Evolutionary conservation across 192 early-diverging fungal species (phyloP).

Genomic region (Coemansia sp.): DNA sequence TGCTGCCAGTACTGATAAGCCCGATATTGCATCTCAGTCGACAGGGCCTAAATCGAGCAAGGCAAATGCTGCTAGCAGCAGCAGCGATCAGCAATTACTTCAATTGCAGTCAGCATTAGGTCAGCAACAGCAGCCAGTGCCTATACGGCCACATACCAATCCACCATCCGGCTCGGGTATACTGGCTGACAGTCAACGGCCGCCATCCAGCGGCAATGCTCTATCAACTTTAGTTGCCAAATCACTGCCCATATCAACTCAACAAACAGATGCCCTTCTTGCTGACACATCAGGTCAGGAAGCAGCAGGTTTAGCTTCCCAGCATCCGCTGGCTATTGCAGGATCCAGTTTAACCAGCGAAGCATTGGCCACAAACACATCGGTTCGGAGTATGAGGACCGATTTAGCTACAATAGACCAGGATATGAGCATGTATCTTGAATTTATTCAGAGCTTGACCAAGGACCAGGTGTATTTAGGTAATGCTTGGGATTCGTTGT

Average conservation of each 20-base stretch:
- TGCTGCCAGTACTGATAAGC: neutral
- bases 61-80: too few relatives aligned
- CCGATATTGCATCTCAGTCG: too few relatives aligned
- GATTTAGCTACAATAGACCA: constrained; percentile 25
- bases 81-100: too few relatives aligned
- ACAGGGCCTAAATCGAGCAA: too few relatives aligned
- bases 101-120: too few relatives aligned
- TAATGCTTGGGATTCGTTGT: constrained; percentile 33
- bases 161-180: neutral
- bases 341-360: neutral
- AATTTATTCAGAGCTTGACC: constrained; percentile 43
- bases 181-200: neutral
- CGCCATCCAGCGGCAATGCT: neutral
- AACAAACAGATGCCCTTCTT: neutral
- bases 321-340: neutral
- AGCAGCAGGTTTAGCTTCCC: neutral
- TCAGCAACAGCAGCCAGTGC: neutral
- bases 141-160: neutral
- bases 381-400: constrained; percentile 4
- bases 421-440: constrained; percentile 39
- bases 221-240: neutral
- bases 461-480: constrained; percentile 22
- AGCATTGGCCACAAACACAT: neutral
- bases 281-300: neutral
- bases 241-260: neutral